Conservation (phyloP, 2,329 filamentous ascomycete species). For the Verticillium dahliae region DNA sequence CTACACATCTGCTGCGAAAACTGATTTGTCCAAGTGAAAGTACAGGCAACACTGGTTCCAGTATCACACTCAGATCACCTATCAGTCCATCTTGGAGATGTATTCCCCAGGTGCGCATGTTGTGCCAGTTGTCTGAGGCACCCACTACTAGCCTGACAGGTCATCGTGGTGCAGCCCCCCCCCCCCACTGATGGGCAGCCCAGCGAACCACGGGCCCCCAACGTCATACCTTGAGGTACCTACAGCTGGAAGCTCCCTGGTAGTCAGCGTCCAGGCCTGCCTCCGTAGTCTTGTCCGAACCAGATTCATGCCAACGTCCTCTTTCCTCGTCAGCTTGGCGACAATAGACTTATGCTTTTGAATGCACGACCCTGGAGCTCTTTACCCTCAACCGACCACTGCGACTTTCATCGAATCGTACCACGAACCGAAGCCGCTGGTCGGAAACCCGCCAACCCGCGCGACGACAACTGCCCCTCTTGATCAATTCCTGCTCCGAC, state of each 20-base stretch:
- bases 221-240: neutral
- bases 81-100: too few species aligned
- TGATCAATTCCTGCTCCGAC: neutral
- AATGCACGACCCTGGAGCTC: neutral
- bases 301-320: neutral
- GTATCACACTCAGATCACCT: too few species aligned
- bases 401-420: neutral
- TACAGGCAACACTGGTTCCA: too few species aligned
- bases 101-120: too few species aligned
- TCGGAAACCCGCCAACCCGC: neutral
- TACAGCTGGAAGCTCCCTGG: neutral
- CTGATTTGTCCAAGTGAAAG: too few species aligned
- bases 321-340: neutral
- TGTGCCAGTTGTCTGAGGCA: too few species aligned
- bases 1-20: too few species aligned
- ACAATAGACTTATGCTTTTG: neutral
- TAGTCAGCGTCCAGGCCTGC: neutral
- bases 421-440: neutral
- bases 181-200: neutral
- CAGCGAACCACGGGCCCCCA: neutral
- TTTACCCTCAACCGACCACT: neutral
- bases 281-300: neutral
- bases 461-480: neutral
- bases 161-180: neutral
- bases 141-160: too few species aligned